A percentile compares a stretch with the other conserved stretches of the same genome.
phyloP scores from a whole-genome alignment of 2,329 filamentous ascomycete species.

The Fusarium pseudocircinatum region DNA sequence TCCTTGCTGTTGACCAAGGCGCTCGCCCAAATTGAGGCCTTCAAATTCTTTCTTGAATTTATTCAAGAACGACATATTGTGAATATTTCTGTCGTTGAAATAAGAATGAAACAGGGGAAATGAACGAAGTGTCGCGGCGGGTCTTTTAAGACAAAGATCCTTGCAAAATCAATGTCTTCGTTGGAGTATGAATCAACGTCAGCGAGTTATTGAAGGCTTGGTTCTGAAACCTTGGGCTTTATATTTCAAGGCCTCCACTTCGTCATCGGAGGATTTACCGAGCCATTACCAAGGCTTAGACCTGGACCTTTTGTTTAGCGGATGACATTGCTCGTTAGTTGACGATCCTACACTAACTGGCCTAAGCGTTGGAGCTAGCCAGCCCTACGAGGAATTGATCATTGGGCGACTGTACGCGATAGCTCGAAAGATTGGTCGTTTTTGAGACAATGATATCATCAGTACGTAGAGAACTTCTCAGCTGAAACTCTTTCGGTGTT shows the following conservation, averaged over 20 bases:
- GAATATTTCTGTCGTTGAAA: rapidly evolving
- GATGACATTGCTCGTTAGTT: not conserved
- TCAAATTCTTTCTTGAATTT: slow-evolving; percentile 34
- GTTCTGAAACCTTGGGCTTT: not conserved
- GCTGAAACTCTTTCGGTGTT: rapidly evolving
- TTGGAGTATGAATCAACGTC: no score
- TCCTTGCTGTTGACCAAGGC: not conserved
- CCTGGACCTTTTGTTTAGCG: not conserved
- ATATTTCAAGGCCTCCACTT: not conserved
- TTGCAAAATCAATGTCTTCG: not conserved
- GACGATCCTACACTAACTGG: not conserved
- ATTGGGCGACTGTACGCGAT: not conserved
- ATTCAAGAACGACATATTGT: slow-evolving; percentile 21
- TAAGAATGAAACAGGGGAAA: rapidly evolving
- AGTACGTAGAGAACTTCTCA: no score
- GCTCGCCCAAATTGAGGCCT: slow-evolving; percentile 9
- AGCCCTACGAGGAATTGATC: not conserved
- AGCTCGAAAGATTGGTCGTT: rapidly evolving
- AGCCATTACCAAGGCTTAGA: not conserved
- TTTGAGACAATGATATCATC: not conserved
- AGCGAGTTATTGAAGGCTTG: not conserved
- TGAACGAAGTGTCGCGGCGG: rapidly evolving
- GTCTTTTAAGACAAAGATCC: not conserved
- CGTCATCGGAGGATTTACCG: no score
- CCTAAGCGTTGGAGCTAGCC: not conserved